Percentiles rank a stretch among this genome's conserved stretches.
These are phyloP conservation scores for Nymphaea thermarum DNA, from an alignment of 164 flowering plant genomes.

Conservation along the genomic window DNA sequence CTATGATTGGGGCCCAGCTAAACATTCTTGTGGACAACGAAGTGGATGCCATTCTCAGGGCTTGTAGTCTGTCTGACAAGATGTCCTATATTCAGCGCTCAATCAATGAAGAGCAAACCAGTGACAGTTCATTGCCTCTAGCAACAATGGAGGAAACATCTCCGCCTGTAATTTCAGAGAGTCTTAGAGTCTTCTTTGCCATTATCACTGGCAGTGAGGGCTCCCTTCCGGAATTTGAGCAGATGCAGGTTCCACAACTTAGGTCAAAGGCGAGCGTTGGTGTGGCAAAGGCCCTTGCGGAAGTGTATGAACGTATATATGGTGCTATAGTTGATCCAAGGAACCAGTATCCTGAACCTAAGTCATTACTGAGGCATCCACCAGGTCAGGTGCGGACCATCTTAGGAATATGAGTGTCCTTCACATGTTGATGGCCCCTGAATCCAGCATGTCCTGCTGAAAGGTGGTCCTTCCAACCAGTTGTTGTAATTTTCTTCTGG, in stretches of 20 bases:
- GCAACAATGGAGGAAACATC: slow-evolving; percentile 62
- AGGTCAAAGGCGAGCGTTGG: slow-evolving; percentile 58
- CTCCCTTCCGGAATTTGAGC: slow-evolving; percentile 86
- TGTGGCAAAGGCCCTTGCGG: slow-evolving; percentile 61
- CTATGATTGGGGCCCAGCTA: slow-evolving; percentile 54
- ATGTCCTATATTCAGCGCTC: slow-evolving; percentile 40
- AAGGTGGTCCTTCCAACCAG: too few species aligned
- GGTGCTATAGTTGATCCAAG: slow-evolving; percentile 66
- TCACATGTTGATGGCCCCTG: background rate
- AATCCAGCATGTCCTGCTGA: background rate
- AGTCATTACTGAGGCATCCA: slow-evolving; percentile 86
- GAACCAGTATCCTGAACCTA: slow-evolving; percentile 73
- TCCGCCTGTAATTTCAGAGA: slow-evolving; percentile 57
- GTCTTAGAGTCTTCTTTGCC: slow-evolving; percentile 66
- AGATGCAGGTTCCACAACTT: slow-evolving; percentile 71
- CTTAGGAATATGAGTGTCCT: slow-evolving; percentile 50
- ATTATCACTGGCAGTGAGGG: slow-evolving; percentile 69
- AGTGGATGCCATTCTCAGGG: slow-evolving; percentile 57
- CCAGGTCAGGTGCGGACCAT: slow-evolving; percentile 91
- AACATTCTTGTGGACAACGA: slow-evolving; percentile 58
- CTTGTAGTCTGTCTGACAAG: slow-evolving; percentile 59
- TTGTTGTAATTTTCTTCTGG: too few species aligned
- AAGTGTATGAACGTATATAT: slow-evolving; percentile 66
- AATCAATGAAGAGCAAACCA: slow-evolving; percentile 10
- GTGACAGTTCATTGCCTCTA: slow-evolving; percentile 19